A percentile compares a stretch with the other conserved stretches of the same genome.
These are phyloP conservation scores for Xylaria nigripes DNA, from an alignment of 495 filamentous ascomycete genomes.

Conservation along the genomic window DNA sequence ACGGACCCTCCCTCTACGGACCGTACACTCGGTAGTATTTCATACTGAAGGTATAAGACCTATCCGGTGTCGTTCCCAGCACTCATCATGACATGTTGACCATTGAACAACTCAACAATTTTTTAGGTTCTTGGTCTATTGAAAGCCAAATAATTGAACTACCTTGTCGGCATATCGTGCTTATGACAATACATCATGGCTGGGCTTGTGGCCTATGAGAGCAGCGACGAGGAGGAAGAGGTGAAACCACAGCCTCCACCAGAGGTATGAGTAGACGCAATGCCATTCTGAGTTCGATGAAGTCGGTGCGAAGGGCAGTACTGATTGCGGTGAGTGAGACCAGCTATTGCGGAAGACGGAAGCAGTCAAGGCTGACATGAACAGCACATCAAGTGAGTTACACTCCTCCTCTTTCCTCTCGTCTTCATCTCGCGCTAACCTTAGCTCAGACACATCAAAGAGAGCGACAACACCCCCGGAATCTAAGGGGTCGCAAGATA, in stretches of 20 bases:
- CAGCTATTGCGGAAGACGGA: slow-evolving; percentile 24
- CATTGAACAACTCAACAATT: not conserved
- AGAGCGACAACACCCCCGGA: slow-evolving; percentile 4
- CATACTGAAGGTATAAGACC: too few species aligned
- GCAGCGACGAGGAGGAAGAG: slow-evolving; percentile 68
- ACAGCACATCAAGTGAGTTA: slow-evolving; percentile 14
- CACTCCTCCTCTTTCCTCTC: not conserved
- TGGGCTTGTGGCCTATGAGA: slow-evolving; percentile 62
- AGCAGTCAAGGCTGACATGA: slow-evolving; percentile 9
- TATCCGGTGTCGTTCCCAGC: too few species aligned
- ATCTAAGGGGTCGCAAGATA: slow-evolving; percentile 12
- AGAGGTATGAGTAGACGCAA: slow-evolving; percentile 25
- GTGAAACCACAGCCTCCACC: slow-evolving; percentile 19
- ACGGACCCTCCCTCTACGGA: not conserved
- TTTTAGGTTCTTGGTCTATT: not conserved
- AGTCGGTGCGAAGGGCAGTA: slow-evolving; percentile 19
- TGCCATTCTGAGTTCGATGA: not conserved
- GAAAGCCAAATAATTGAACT: not conserved
- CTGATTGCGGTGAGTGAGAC: slow-evolving; percentile 27
- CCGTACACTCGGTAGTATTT: not conserved
- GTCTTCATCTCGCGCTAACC: slow-evolving; percentile 1
- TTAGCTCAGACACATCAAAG: slow-evolving; percentile 6
- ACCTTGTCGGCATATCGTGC: not conserved
- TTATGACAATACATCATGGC: slow-evolving; percentile 41
- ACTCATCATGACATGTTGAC: not conserved